Conservation (phyloP, 2,329 filamentous ascomycete species). For the Thyridium curvatum region DNA sequence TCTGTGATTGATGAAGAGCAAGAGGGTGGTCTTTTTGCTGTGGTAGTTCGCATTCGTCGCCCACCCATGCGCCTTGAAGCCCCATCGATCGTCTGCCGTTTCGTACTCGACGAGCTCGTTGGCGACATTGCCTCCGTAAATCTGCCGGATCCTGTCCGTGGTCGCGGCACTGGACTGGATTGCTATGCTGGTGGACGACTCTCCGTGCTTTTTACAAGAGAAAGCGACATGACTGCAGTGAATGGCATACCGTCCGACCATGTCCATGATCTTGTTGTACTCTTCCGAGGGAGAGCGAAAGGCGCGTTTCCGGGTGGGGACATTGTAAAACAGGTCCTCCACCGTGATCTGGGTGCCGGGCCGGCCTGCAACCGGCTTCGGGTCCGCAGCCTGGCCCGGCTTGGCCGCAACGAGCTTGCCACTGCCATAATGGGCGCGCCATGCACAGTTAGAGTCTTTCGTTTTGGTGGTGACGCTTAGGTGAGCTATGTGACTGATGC, state of each 20-base stretch:
- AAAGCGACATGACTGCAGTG: constrained; percentile 91
- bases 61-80: constrained; percentile 75
- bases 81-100: constrained; percentile 68
- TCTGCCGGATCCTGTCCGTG: constrained; percentile 81
- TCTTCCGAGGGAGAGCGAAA: constrained; percentile 92
- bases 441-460: constrained; percentile 79
- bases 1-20: constrained; percentile 95
- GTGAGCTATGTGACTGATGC: constrained; percentile 97
- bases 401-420: constrained; percentile 78
- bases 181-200: constrained; percentile 75
- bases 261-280: constrained; percentile 94
- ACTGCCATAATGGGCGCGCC: constrained; percentile 80
- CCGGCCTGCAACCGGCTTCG: constrained; percentile 80
- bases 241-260: constrained; percentile 87
- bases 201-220: constrained; percentile 93
- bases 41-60: constrained; percentile 93
- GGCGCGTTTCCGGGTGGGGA: constrained; percentile 79
- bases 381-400: constrained; percentile 79
- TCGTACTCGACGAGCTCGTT: constrained; percentile 80
- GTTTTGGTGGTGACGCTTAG: constrained; percentile 93
- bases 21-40: constrained; percentile 78
- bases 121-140: constrained; percentile 77
- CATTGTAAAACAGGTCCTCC: constrained; percentile 95
- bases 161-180: constrained; percentile 67
- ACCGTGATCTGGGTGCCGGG: constrained; percentile 93